A percentile compares a stretch with the other conserved stretches of the same genome.
Conservation (phyloP, 2,329 filamentous ascomycete species). For the Diaporthe caulivora region DNA sequence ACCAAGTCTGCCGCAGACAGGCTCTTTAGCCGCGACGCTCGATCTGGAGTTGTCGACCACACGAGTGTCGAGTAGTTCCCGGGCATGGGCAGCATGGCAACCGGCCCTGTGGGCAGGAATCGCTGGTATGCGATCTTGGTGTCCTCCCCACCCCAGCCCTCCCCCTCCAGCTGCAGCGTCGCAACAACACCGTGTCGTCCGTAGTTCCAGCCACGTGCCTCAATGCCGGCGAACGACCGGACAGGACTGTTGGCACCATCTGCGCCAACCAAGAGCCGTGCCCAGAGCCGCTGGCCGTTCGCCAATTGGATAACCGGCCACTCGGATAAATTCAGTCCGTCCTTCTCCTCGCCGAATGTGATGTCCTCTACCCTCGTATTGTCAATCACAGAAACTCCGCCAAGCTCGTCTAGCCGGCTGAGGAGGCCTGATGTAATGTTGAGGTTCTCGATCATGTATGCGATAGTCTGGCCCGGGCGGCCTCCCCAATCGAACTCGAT, state of each 20-base stretch:
- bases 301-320: constrained; percentile 89
- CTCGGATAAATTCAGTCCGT: constrained; percentile 80
- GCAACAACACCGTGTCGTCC: constrained; percentile 90
- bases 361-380: constrained; percentile 86
- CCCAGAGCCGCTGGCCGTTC: constrained; percentile 76
- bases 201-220: constrained; percentile 93
- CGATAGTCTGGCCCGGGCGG: constrained; percentile 74
- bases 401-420: constrained; percentile 76
- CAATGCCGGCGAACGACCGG: constrained; percentile 87
- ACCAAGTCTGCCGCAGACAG: constrained; percentile 80
- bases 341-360: constrained; percentile 75
- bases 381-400: constrained; percentile 78
- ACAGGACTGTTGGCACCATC: constrained; percentile 97
- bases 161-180: constrained; percentile 79
- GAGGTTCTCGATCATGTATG: constrained; percentile 96
- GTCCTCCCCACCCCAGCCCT: constrained; percentile 65
- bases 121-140: constrained; percentile 90
- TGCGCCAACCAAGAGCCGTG: constrained; percentile 89
- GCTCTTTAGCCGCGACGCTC: constrained; percentile 83
- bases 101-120: constrained; percentile 91
- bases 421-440: constrained; percentile 88
- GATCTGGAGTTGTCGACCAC: constrained; percentile 90
- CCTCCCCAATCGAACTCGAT: constrained; percentile 88
- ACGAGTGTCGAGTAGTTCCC: constrained; percentile 87
- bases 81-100: constrained; percentile 91